Evolutionary conservation across 2,329 filamentous ascomycete genomes (phyloP), one percentile per base, ranked within the genome.

Genomic region (Calonectria pauciramosa): DNA sequence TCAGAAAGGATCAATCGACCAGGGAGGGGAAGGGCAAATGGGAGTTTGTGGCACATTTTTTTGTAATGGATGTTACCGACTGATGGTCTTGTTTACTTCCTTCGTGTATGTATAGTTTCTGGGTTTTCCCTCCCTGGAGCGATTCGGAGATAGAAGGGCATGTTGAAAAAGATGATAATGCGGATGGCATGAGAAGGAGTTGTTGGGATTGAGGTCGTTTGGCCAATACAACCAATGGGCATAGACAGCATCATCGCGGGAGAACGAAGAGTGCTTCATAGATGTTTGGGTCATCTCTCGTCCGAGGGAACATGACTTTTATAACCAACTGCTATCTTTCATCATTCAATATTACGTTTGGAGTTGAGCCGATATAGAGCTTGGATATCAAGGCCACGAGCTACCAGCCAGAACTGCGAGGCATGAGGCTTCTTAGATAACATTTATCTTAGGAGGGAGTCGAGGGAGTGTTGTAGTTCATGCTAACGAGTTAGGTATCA

Each of bases 1-100:
- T 28, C 77, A 65, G 26, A 47, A 47, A 54, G 73, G 70, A 75
- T 18, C 52, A 41, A 30, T 28, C 20, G 26, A 38, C 49, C 47
- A 56, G 56, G 64, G 65, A 70, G 71, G 63, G 70, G 75, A 54
- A 56, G 67, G 75, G 13, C 32, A 67, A 65, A 34, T 34, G 44
- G 63, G 63, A 64, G 56, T 63, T 72, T 69, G 71, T 54, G 79
- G 77, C 54, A 78, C 73, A 74, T 71, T 78, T 80, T 70, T 70
- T 81, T 79, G 77, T 76, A 81, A 80, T 75, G 78, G 75, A 75
- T 79, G 75, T 77, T 68, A 67, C 69, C 71, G 63, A 70, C 51
- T 49, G 71, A 68, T 77, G 72, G 69, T 74, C 72, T 77, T 80
- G 47, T 73, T 65, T 65, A 69, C 68, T 75, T 70, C 60, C 72